A percentile compares a stretch with the other conserved stretches of the same genome.
These are phyloP conservation scores for Lobosporangium transversale DNA, from an alignment of 192 early-diverging fungal genomes.

Conservation along the genomic window DNA sequence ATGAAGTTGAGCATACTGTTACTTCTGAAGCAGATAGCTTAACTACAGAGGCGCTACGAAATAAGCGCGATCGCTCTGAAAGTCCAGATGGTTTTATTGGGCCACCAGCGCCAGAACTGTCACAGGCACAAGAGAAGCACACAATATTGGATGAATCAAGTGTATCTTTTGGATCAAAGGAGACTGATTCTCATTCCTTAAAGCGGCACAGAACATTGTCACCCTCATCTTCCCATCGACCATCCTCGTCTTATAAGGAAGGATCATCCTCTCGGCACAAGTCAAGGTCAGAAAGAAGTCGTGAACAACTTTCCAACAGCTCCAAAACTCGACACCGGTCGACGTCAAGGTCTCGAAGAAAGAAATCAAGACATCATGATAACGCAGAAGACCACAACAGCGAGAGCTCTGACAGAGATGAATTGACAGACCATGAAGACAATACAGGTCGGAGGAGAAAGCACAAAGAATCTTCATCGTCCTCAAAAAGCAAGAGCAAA, in stretches of 20 bases:
- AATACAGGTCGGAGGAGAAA: neutral
- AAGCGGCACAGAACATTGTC: neutral
- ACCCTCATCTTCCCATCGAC: neutral
- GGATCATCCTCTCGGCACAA: slow-evolving; percentile 10
- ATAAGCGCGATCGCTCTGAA: neutral
- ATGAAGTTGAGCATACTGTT: too few relatives aligned
- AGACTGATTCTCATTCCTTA: neutral
- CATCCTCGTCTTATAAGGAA: slow-evolving; percentile 6
- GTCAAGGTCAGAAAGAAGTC: slow-evolving; percentile 6
- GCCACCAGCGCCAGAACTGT: neutral
- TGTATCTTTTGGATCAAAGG: neutral
- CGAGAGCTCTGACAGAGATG: neutral
- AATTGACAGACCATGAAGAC: neutral
- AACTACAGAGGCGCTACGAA: neutral
- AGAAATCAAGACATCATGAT: neutral
- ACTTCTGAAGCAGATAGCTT: too few relatives aligned
- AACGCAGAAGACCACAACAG: neutral
- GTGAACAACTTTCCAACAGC: neutral
- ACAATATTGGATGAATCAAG: too few relatives aligned
- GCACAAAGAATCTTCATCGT: slow-evolving; percentile 1
- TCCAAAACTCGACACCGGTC: slow-evolving; percentile 9
- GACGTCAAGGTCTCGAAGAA: slow-evolving; percentile 1
- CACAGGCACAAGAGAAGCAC: neutral
- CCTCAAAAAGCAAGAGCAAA: slow-evolving; percentile 10
- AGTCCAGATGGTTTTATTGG: slow-evolving; percentile 9